phyloP scores from a whole-genome alignment of 192 early-diverging fungal genomes.

The Polychytrium aggregatum region DNA sequence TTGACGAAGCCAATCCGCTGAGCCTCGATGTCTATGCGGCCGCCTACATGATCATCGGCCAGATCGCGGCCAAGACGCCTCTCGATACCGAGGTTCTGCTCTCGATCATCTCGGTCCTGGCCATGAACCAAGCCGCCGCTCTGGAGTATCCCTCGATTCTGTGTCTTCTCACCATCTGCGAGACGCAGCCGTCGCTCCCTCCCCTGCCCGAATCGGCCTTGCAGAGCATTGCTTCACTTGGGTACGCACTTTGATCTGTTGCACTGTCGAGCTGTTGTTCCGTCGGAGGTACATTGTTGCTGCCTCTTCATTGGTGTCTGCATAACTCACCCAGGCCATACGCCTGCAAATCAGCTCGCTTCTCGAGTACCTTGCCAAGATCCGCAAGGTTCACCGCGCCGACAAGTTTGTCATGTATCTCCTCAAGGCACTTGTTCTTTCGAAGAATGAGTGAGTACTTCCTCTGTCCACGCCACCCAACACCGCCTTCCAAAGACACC shows the following conservation, averaged over 20 bases:
- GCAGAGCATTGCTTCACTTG: no score
- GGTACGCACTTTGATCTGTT: no score
- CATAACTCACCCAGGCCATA: no score
- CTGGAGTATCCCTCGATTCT: slow-evolving; percentile 15
- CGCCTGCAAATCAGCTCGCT: neutral
- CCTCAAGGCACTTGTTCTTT: neutral
- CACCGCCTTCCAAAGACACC: no score
- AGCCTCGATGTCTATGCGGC: slow-evolving; percentile 6
- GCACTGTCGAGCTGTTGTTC: no score
- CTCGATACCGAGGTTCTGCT: slow-evolving; percentile 31
- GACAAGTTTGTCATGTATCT: neutral
- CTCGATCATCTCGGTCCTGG: slow-evolving; percentile 32
- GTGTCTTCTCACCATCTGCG: slow-evolving; percentile 37
- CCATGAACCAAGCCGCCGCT: slow-evolving; percentile 9
- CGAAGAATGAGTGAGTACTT: no score
- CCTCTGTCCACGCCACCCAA: no score
- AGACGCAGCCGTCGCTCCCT: slow-evolving; percentile 30
- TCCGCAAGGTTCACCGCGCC: neutral
- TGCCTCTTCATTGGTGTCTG: no score
- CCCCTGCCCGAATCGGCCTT: neutral
- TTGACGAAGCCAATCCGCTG: neutral
- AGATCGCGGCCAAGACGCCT: slow-evolving; percentile 38
- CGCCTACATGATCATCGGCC: slow-evolving; percentile 57
- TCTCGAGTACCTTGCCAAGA: neutral
- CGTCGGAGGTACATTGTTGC: no score